Conservation (phyloP, 345 rosid genomes). For the Salix arbutifolia region DNA sequence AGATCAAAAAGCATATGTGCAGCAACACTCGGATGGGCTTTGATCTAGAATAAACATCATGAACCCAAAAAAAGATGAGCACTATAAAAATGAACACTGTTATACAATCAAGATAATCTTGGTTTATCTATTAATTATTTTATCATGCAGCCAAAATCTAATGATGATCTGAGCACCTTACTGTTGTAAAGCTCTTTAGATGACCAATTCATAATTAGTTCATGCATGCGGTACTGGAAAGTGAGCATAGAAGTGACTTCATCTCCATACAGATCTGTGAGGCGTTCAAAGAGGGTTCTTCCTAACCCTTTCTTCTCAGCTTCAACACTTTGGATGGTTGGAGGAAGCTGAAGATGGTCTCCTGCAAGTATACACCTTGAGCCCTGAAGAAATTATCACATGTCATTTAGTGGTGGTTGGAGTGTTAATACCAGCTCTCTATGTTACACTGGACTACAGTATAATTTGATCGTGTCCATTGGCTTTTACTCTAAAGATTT, state of each 20-base stretch:
- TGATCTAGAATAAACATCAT: slow-evolving; percentile 39
- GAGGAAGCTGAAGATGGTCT: slow-evolving; percentile 97
- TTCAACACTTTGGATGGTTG: slow-evolving; percentile 86
- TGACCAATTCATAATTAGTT: slow-evolving; percentile 97
- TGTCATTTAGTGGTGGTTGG: not conserved
- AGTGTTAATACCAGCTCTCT: not conserved
- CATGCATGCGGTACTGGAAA: slow-evolving; percentile 97
- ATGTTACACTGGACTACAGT: not conserved
- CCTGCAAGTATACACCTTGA: slow-evolving; percentile 92
- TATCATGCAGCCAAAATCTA: slow-evolving; percentile 1
- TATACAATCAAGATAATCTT: not conserved
- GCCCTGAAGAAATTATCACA: slow-evolving; percentile 38
- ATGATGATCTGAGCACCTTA: slow-evolving; percentile 44
- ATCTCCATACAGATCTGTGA: slow-evolving; percentile 73
- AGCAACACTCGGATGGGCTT: slow-evolving; percentile 85
- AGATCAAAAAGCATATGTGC: slow-evolving; percentile 81
- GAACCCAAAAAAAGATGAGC: not conserved
- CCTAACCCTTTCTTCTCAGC: slow-evolving; percentile 96
- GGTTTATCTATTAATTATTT: slow-evolving; percentile 3
- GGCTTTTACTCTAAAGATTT: not conserved
- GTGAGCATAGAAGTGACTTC: slow-evolving; percentile 84
- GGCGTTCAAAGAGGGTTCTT: slow-evolving; percentile 88
- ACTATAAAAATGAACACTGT: not conserved
- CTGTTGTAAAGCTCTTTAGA: slow-evolving; percentile 75
- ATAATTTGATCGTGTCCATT: not conserved